Base-by-base conservation (phyloP, 2,329 filamentous ascomycete genomes). In the Fusarium sp. region DNA sequence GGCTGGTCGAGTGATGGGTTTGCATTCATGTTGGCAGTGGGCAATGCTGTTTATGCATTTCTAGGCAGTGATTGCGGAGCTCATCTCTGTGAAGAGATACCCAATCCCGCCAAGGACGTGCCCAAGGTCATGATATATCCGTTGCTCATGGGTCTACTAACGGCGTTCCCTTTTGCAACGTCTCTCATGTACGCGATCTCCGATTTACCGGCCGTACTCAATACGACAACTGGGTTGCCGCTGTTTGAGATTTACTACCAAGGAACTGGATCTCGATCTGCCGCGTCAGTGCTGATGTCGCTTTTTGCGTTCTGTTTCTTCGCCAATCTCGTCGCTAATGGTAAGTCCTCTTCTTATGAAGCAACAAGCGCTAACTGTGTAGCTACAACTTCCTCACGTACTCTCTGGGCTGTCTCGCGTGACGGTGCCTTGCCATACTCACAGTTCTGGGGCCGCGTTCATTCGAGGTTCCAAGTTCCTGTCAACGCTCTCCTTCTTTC, bases 361-460 rank as follows among this genome's bases (percentile, higher is more conserved):
- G 4, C 1, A 2, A 0, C 1, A 1, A 2, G 3, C 0, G 13
- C 70, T 72, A 4, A 73, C 7, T 0, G 3, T 9, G 1, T 48
- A 71, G 73, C 64, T 2, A 76, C 74, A 20, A 75, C 73, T 3
- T 75, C 68, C 1, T 75, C 73, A 7, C 73, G 74, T 3, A 75
- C 73, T 1, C 56, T 75, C 5, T 75, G 74, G 74, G 71, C 74
- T 10, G 71, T 74, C 11, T 77, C 77, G 16, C 69, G 78, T 14
- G 77, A 79, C 39, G 70, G 70, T 3, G 72, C 74, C 3, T 42
- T 79, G 22, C 78, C 78, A 12, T 75, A 75, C 16, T 78, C 76
- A 1, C 55, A 69, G 1, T 35, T 77, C 20, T 79, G 77, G 78
- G 70, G 68, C 24, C 64, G 45, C 0, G 53, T 79, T 6, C 70